These are phyloP conservation scores for Xerocomellus dryophilus DNA, from an alignment of 768 basidiomycete genomes.

Conservation along the genomic window DNA sequence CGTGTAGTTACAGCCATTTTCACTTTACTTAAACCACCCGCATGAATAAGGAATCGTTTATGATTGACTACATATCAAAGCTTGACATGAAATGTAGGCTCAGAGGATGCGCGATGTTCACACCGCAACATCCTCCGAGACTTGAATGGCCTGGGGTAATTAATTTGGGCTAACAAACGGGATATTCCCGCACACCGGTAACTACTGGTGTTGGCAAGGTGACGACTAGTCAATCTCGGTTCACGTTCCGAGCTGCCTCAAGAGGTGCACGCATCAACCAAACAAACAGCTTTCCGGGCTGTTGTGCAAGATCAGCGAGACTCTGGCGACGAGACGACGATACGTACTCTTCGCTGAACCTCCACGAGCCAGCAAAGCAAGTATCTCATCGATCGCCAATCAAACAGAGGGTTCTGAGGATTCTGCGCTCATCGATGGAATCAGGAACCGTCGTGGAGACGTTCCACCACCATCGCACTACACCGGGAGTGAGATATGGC, in stretches of 20 bases:
- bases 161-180: constrained; percentile 33
- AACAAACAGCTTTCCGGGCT: constrained; percentile 15
- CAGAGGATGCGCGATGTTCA: constrained; percentile 10
- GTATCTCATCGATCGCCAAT: constrained; percentile 19
- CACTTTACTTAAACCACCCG: too few species aligned
- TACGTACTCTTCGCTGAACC: constrained; percentile 24
- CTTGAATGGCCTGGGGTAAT: constrained; percentile 38
- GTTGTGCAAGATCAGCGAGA: background rate
- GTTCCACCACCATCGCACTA: constrained; percentile 17
- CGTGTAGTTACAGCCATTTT: background rate
- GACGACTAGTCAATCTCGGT: constrained; percentile 4
- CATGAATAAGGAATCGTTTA: background rate
- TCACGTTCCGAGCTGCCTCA: background rate
- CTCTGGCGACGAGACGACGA: rapidly evolving
- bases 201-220: constrained; percentile 12
- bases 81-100: constrained; percentile 37
- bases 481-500: background rate
- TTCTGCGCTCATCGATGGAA: constrained; percentile 16
- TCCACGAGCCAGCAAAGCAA: constrained; percentile 17
- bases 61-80: constrained; percentile 30
- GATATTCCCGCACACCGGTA: constrained; percentile 24
- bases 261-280: constrained; percentile 1
- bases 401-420: constrained; percentile 4
- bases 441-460: constrained; percentile 10
- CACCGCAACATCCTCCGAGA: constrained; percentile 21